phyloP scores from a whole-genome alignment of 2,329 filamentous ascomycete genomes.

The Achaetomium macrosporum region DNA sequence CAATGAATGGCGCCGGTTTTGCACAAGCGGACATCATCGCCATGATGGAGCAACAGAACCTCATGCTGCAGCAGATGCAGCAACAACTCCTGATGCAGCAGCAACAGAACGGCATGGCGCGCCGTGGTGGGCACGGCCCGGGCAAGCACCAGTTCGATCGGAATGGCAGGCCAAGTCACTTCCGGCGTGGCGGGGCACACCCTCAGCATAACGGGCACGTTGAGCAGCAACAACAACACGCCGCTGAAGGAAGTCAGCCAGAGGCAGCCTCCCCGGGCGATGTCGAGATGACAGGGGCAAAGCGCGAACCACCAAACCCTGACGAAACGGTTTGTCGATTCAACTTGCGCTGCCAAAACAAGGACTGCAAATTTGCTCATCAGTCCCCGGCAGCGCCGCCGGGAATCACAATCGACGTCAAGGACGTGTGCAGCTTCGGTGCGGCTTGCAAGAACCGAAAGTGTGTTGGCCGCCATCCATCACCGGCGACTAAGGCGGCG shows the following conservation, averaged over 20 bases:
- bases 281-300: constrained; percentile 53
- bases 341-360: constrained; percentile 82
- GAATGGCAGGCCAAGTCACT: constrained; percentile 52
- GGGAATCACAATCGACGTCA: constrained; percentile 69
- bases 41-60: constrained; percentile 83
- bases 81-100: constrained; percentile 52
- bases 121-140: constrained; percentile 33
- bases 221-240: constrained; percentile 29
- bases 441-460: constrained; percentile 94
- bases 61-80: constrained; percentile 74
- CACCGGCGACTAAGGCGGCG: constrained; percentile 71
- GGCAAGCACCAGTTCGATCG: constrained; percentile 70
- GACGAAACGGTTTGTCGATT: constrained; percentile 76
- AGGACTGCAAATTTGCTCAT: constrained; percentile 87
- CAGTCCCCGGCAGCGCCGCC: constrained; percentile 86
- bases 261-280: constrained; percentile 40
- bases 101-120: constrained; percentile 35
- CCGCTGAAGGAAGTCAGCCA: constrained; percentile 30
- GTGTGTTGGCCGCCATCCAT: constrained; percentile 87
- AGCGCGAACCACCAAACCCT: constrained; percentile 50
- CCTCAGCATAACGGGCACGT: constrained; percentile 37
- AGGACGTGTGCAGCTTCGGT: constrained; percentile 75
- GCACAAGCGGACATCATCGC: constrained; percentile 54
- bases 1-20: constrained; percentile 30
- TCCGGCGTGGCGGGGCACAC: constrained; percentile 44